Conservation (phyloP, 2,329 filamentous ascomycete genomes). For the Fusarium hainanense region DNA sequence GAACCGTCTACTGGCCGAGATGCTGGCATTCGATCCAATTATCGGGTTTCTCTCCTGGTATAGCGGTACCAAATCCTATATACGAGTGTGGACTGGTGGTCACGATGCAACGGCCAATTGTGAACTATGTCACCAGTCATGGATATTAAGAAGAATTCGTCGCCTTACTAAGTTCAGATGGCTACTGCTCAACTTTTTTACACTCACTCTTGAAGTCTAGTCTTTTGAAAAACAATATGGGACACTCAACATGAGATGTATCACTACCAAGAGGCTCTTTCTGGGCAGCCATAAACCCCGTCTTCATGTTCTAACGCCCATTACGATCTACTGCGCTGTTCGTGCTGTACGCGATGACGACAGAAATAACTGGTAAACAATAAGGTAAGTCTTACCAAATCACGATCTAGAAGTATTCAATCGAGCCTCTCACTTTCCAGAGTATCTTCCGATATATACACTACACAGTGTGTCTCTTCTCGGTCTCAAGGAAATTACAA, state of each 20-base stretch:
- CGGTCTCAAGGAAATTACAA: background rate
- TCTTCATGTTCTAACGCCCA: background rate
- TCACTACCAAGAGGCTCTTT: background rate
- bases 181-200: background rate
- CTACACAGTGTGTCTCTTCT: background rate
- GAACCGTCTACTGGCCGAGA: constrained; percentile 15
- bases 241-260: background rate
- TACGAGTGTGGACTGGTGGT: background rate
- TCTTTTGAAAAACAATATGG: background rate
- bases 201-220: background rate
- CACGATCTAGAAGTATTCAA: background rate
- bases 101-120: background rate
- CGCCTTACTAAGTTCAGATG: background rate
- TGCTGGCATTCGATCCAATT: constrained; percentile 18
- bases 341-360: background rate
- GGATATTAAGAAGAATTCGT: background rate
- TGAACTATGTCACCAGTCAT: background rate
- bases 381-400: background rate
- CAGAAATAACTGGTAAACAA: background rate
- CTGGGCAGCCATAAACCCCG: background rate
- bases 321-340: background rate
- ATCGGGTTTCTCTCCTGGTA: background rate
- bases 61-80: background rate
- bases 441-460: background rate
- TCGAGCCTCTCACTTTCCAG: background rate